These are phyloP conservation scores for Phalaenopsis aphrodite DNA, from an alignment of 106 monocot genomes.

Conservation along the genomic window DNA sequence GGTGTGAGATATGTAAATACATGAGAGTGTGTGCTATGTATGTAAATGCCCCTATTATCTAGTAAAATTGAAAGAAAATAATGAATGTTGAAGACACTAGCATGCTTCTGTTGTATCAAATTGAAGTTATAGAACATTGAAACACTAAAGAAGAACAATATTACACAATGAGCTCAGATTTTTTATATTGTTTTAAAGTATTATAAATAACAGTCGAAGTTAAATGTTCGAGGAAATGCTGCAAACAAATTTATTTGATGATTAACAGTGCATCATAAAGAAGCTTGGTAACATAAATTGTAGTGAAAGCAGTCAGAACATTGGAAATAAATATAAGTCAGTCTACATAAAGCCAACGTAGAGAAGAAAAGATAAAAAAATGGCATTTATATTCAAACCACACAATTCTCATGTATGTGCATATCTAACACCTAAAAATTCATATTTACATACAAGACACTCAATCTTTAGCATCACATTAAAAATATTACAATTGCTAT, in stretches of 20 bases:
- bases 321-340: background rate
- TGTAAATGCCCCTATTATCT: background rate
- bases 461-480: too few relatives aligned
- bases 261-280: background rate
- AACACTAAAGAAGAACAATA: background rate
- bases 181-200: background rate
- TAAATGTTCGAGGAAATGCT: background rate
- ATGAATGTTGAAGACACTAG: background rate
- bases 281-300: background rate
- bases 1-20: too few relatives aligned
- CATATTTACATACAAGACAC: too few relatives aligned
- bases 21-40: too few relatives aligned
- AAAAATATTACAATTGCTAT: too few relatives aligned
- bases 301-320: background rate
- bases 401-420: too few relatives aligned
- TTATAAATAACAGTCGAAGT: background rate
- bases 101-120: conserved; percentile 1
- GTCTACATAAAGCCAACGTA: too few relatives aligned
- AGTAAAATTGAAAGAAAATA: background rate
- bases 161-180: background rate
- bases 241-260: background rate
- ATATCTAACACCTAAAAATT: too few relatives aligned
- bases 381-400: too few relatives aligned
- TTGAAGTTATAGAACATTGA: background rate
- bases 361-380: too few relatives aligned